These are phyloP conservation scores for Serendipita vermifera DNA, from an alignment of 768 basidiomycete species.

Conservation along the genomic window DNA sequence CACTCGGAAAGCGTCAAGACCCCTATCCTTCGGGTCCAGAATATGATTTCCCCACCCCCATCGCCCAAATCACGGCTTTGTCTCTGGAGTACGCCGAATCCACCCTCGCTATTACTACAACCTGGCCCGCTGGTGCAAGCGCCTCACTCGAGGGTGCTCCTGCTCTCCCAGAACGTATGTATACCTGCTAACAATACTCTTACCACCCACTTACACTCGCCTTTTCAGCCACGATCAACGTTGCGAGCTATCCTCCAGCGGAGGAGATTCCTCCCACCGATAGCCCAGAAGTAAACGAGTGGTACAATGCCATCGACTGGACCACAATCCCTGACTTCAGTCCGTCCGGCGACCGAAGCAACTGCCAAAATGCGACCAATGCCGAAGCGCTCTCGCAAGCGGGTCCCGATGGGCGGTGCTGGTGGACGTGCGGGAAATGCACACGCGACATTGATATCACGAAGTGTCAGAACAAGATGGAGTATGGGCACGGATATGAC, in stretches of 20 bases:
- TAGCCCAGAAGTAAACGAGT: slow-evolving; percentile 49
- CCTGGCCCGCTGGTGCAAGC: slow-evolving; percentile 47
- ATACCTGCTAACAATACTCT: too few species aligned
- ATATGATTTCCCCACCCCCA: neutral
- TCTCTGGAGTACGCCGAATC: neutral
- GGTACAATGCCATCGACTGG: slow-evolving; percentile 68
- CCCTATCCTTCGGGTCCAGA: neutral
- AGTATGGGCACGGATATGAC: slow-evolving; percentile 70
- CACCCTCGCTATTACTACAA: slow-evolving; percentile 37
- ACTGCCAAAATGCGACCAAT: too few species aligned
- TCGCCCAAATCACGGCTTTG: neutral
- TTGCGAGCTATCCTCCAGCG: slow-evolving; percentile 3
- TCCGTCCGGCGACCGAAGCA: slow-evolving; percentile 57
- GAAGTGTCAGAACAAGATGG: slow-evolving; percentile 50
- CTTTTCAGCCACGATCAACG: slow-evolving; percentile 13
- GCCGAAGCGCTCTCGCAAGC: slow-evolving; percentile 30
- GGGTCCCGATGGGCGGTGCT: slow-evolving; percentile 51
- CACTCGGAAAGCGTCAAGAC: too few species aligned
- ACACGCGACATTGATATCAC: slow-evolving; percentile 50
- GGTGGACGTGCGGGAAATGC: slow-evolving; percentile 83
- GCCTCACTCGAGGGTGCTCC: slow-evolving; percentile 50
- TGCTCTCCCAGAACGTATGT: slow-evolving; percentile 45
- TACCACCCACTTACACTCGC: neutral
- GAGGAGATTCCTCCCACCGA: slow-evolving; percentile 24
- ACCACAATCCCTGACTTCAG: slow-evolving; percentile 50